Evolutionary conservation across 2,329 filamentous ascomycete species (phyloP).

Genomic region (Trichoderma guizhouense): DNA sequence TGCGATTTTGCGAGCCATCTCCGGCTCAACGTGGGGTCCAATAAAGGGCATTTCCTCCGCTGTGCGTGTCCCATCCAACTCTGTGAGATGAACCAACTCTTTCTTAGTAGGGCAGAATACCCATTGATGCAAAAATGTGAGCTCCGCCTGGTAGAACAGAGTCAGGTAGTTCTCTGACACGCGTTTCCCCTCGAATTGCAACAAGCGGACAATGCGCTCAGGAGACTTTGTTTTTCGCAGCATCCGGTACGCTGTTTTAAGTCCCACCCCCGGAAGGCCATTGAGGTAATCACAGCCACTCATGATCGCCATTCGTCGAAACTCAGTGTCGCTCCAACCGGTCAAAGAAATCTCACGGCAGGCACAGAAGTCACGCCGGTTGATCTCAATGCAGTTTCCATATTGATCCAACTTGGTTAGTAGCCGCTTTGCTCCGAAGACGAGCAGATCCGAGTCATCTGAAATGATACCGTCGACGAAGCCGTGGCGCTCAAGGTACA

Average conservation of each 20-base stretch:
- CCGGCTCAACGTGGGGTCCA: constrained; percentile 66
- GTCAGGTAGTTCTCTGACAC: constrained; percentile 80
- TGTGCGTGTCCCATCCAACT: constrained; percentile 59
- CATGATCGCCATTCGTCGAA: constrained; percentile 91
- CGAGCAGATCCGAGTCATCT: constrained; percentile 92
- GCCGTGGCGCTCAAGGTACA: constrained; percentile 85
- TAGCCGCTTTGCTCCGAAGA: constrained; percentile 88
- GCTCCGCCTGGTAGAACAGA: constrained; percentile 79
- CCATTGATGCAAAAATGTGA: constrained; percentile 91
- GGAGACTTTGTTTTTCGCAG: constrained; percentile 86
- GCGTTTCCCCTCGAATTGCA: constrained; percentile 86
- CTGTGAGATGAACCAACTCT: constrained; percentile 71
- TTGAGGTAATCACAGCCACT: constrained; percentile 96
- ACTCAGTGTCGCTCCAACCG: constrained; percentile 89
- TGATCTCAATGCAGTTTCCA: constrained; percentile 89
- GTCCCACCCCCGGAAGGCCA: constrained; percentile 76
- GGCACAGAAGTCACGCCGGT: constrained; percentile 81
- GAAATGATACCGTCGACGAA: constrained; percentile 85
- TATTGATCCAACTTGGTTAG: constrained; percentile 94
- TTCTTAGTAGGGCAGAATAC: constrained; percentile 79
- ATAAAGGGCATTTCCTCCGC: constrained; percentile 76
- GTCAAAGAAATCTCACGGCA: constrained; percentile 85
- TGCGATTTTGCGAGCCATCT: constrained; percentile 71
- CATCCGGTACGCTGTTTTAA: constrained; percentile 91
- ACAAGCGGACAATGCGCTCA: constrained; percentile 74